Conservation (phyloP, 164 flowering plant species). For the Magnolia officinalis region DNA sequence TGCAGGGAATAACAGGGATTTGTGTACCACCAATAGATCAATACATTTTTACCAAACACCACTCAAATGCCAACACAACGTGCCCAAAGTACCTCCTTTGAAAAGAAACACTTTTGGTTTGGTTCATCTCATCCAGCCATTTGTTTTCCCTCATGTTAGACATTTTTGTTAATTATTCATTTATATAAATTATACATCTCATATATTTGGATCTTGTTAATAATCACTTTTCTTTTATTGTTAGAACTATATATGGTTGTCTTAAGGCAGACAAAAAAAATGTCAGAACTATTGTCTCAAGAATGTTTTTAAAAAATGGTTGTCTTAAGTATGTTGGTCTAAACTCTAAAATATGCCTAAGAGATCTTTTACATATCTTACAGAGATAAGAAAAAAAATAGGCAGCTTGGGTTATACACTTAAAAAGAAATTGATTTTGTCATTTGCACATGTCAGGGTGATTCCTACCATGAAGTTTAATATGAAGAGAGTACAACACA, state of each 20-base stretch:
- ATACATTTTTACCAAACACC: background rate
- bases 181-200: too few species aligned
- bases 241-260: background rate
- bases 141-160: background rate
- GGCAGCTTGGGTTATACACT: background rate
- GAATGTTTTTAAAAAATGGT: too few species aligned
- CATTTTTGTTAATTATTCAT: too few species aligned
- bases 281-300: too few species aligned
- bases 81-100: background rate
- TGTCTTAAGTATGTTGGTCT: background rate
- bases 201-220: background rate
- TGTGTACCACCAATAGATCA: background rate
- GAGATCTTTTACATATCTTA: background rate
- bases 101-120: background rate
- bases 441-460: conserved; percentile 12
- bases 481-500: conserved; percentile 9
- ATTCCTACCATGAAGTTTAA: conserved; percentile 13
- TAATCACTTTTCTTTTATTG: background rate
- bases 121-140: background rate
- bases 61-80: background rate
- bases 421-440: conserved; percentile 5
- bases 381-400: background rate
- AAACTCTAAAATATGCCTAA: background rate
- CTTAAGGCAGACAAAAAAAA: background rate
- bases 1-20: too few species aligned